Evolutionary conservation across 257 asterid species (phyloP), one percentile per base, ranked within the genome.

Genomic region (Solanum dulcamara): DNA sequence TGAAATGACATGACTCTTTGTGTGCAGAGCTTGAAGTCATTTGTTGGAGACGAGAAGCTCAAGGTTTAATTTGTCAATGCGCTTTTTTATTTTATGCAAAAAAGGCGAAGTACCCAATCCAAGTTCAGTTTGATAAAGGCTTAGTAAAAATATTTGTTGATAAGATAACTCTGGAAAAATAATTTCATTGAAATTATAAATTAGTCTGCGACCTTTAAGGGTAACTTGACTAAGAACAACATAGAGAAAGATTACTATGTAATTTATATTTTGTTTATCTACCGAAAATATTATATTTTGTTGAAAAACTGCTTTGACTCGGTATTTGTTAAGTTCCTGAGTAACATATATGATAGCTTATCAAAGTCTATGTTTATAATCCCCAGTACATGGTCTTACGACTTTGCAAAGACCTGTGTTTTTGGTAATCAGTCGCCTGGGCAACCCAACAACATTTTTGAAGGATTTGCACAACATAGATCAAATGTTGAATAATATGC

Each of bases 11-110:
- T 83, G 80, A 81, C 15, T 86, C 46, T 85, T 83, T 87, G 35
- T 55, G 40, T 90, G 89, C 94, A 95, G 98, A 95, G 98, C 91
- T 86, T 95, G 90, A 95, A 92, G 93, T 44, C 96, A 28, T 92
- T 60, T 87, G 94, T 97, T 70, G 97, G 98, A 82, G 98, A 97
- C 7, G 95, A 95, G 48, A 97, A 95, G 86, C 98, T 97, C 89
- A 92, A 92, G 98, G 98, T 94, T n/a, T n/a, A n/a, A n/a, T n/a
- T 83, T 86, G 91, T 62, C 85, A 44, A 77, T 81, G 15, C 20
- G 13, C 35, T 18, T 53, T 11, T 24, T 50, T 11, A 24, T 6
- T 10, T 62, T 33, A 22, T 30, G n/a, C 72, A 64, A 64, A 30
- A 40, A 30, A n/a, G 72, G 72, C 40, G 30, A 64, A 22, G 13